Percentiles rank a stretch among this genome's conserved stretches.
These are phyloP conservation scores for Mucor plumbeus DNA, from an alignment of 371 early-diverging fungal genomes.

Conservation along the genomic window DNA sequence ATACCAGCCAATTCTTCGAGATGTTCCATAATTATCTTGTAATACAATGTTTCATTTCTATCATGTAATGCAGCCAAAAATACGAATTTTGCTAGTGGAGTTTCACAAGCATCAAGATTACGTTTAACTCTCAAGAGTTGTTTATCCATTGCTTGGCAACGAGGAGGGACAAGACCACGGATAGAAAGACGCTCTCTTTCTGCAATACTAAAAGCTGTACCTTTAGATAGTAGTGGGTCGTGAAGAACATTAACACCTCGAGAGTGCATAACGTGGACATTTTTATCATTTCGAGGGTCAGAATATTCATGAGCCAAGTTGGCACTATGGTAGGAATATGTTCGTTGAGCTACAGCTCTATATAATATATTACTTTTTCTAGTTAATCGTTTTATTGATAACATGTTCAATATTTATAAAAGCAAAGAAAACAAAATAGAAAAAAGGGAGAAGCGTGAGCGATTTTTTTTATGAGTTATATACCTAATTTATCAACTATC, in stretches of 20 bases:
- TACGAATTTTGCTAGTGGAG: slow-evolving; percentile 62
- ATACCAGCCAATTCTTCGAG: slow-evolving; percentile 55
- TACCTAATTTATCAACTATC: neutral
- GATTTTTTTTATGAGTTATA: neutral
- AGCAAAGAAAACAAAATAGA: neutral
- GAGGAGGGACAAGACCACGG: slow-evolving; percentile 69
- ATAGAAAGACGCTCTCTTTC: slow-evolving; percentile 70
- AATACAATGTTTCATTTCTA: slow-evolving; percentile 71
- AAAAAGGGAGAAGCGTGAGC: neutral
- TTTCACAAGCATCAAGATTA: slow-evolving; percentile 61
- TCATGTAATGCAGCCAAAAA: slow-evolving; percentile 58
- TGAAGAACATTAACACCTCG: slow-evolving; percentile 66
- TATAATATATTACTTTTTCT: neutral
- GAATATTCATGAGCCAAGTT: slow-evolving; percentile 31
- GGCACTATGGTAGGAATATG: slow-evolving; percentile 22
- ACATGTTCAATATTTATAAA: slow-evolving; percentile 1
- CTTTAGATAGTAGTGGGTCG: slow-evolving; percentile 65
- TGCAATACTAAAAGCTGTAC: slow-evolving; percentile 67
- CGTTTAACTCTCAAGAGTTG: slow-evolving; percentile 64
- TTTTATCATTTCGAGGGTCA: slow-evolving; percentile 64
- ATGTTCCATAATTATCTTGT: slow-evolving; percentile 67
- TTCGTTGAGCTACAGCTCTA: slow-evolving; percentile 7
- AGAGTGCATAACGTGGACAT: slow-evolving; percentile 57
- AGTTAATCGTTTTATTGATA: neutral
- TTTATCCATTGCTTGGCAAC: slow-evolving; percentile 70